Base-by-base conservation (phyloP, 2,329 filamentous ascomycete genomes). In the Elsinoe perseae region DNA sequence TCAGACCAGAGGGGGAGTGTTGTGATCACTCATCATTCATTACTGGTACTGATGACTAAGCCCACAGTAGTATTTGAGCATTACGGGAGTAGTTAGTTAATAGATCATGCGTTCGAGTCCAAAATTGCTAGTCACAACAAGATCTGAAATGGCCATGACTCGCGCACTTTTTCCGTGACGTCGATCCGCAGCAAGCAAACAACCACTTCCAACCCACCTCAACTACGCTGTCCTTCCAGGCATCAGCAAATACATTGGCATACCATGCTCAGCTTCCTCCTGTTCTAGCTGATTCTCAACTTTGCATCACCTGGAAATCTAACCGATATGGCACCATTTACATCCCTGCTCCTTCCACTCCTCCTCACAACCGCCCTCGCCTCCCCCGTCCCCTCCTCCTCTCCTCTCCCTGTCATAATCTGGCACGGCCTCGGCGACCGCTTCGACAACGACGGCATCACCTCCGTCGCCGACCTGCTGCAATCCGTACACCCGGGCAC, bases 371-470 rank as follows among this genome's bases (percentile, higher is more conserved):
- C 34, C 64, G 57, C 69, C 63, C 38, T 59, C 27, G 38, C 30
- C 44, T 18, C 34, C 34, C 58, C 62, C 56, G 8, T 21, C 40
- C 57, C 62, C 56, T 60, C 68, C 25, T 58, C 61, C 43, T 64
- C 63, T 7, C 89, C 88, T 2, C 80, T 96, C 27, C 93, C 93
- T 0, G 78, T 98, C 32, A 80, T 98, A 58, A 87, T 98, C 73
- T 98, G 93, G 93, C 93, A 98, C 71, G 93, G 83, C 57, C 74
- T 85, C n/a, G 82, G 82, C 64, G 88, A 93, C 72, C 80, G 84
- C 69, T 95, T 84, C 73, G 80, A 82, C 54, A 81, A 82, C 61
- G 84, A 90, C 1, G 90, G 91, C 57, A 78, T 97, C 56, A 80
- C 82, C 63, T 70, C 77, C 55, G 79, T 95, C 28, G 87, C 81